Evolutionary conservation across 345 rosid genomes (phyloP).

Genomic region (Atalantia buxifolia): DNA sequence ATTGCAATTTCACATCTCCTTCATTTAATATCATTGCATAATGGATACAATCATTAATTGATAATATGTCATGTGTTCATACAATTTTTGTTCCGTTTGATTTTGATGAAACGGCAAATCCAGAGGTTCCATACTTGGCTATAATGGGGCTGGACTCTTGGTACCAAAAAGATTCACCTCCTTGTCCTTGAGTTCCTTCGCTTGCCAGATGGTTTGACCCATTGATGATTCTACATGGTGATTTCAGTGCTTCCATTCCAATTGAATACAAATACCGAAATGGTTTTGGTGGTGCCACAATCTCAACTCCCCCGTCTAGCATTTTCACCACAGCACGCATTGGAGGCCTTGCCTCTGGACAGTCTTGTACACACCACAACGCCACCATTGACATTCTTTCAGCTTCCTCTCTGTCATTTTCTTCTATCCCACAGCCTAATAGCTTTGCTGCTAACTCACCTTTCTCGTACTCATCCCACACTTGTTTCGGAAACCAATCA

Average conservation of each 20-base stretch:
- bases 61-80: no score
- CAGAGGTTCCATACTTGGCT: background rate
- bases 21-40: no score
- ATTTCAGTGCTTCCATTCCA: background rate
- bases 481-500: conserved; percentile 21
- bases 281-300: conserved; percentile 20
- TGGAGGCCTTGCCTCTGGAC: conserved; percentile 27
- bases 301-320: conserved; percentile 29
- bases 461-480: conserved; percentile 17
- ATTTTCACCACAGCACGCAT: conserved; percentile 36
- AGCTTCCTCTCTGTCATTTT: conserved; percentile 18
- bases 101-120: background rate
- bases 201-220: background rate
- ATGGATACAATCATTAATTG: no score
- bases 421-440: conserved; percentile 19
- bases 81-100: background rate
- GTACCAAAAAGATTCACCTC: background rate
- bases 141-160: background rate
- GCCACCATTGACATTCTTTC: conserved; percentile 28
- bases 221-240: background rate
- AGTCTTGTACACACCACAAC: conserved; percentile 26
- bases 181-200: background rate
- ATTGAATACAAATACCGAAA: conserved; percentile 22
- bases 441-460: background rate
- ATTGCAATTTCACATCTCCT: no score